Conservation (phyloP, 805 yeast species). For the Lachancea meyersii region DNA sequence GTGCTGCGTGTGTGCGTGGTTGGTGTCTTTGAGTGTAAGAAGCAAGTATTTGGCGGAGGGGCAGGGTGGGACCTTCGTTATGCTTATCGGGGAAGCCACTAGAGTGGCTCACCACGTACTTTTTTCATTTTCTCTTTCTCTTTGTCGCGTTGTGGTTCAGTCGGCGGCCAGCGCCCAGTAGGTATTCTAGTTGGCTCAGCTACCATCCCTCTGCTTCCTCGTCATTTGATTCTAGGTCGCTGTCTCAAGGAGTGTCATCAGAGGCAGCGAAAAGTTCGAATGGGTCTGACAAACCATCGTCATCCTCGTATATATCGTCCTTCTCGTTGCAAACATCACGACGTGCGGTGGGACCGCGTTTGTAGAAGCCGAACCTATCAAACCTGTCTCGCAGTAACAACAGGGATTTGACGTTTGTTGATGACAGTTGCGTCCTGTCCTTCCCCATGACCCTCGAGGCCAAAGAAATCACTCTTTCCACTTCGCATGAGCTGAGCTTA, state of each 20-base stretch:
- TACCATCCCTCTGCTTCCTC: neutral
- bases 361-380: slow-evolving; percentile 3
- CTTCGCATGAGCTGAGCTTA: slow-evolving; percentile 6
- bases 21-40: too few species aligned
- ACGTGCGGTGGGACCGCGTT: neutral
- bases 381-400: slow-evolving; percentile 8
- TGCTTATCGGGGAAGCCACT: too few species aligned
- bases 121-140: too few species aligned
- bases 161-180: too few species aligned
- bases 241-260: neutral
- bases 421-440: neutral
- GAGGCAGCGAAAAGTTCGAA: slow-evolving; percentile 1
- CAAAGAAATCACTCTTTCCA: slow-evolving; percentile 5
- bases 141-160: too few species aligned
- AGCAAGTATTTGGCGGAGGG: too few species aligned
- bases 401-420: slow-evolving; percentile 2
- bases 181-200: neutral
- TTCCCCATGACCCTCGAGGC: slow-evolving; percentile 1
- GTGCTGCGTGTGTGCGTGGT: too few species aligned
- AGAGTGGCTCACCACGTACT: too few species aligned
- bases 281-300: neutral
- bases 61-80: too few species aligned
- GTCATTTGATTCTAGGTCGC: neutral
- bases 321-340: slow-evolving; percentile 2
- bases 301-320: neutral